Conservation (phyloP, 2,329 filamentous ascomycete species). For the Cladosporium sp. region DNA sequence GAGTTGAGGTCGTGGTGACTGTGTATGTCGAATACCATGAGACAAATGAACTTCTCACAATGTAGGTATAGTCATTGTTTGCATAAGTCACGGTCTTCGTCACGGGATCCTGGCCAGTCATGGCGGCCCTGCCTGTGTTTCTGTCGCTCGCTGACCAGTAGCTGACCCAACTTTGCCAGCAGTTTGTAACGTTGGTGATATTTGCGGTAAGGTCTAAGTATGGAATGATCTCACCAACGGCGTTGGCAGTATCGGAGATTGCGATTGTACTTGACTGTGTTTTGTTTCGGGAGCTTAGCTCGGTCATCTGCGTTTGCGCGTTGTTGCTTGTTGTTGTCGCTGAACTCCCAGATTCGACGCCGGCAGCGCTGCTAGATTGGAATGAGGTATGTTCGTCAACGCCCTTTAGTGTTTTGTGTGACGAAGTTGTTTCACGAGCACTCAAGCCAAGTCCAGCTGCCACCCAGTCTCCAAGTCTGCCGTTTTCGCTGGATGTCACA, state of each 20-base stretch:
- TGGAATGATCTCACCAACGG: too few species aligned
- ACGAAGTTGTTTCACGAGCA: too few species aligned
- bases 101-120: too few species aligned
- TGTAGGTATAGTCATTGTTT: conserved; percentile 1
- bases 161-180: neutral
- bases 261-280: neutral
- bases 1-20: neutral
- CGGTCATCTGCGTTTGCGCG: neutral
- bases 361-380: neutral
- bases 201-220: too few species aligned
- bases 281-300: neutral
- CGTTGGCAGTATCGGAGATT: too few species aligned
- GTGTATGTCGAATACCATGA: neutral
- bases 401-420: too few species aligned
- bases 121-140: neutral
- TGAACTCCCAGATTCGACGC: neutral
- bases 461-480: neutral
- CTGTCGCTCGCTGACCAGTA: neutral
- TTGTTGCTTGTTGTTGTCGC: neutral
- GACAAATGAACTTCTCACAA: neutral
- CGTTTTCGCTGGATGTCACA: neutral
- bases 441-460: too few species aligned
- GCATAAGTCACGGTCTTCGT: too few species aligned
- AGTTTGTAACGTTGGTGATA: neutral
- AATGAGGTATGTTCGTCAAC: neutral